Evolutionary conservation across 2,329 filamentous ascomycete genomes (phyloP), one percentile per base, ranked within the genome.

Genomic region (Venturia asperata): DNA sequence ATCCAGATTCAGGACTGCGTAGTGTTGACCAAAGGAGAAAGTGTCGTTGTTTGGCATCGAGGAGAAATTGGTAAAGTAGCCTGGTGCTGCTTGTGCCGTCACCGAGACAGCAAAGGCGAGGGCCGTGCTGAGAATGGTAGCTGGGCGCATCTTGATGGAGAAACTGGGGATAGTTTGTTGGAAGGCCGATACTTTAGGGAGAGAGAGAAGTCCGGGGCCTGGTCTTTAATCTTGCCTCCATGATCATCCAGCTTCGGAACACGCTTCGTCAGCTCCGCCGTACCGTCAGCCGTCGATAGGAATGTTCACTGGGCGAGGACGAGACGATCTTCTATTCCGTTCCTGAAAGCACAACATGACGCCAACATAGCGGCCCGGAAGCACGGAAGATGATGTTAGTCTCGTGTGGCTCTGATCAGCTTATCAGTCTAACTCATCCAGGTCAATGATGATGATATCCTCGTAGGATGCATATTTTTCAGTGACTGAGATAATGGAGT

Each of bases 1-100:
- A 68, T 80, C 78, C n/a, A 79, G 71, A 67, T 80, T 78, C 52
- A 79, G 75, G 65, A 79, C 52, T 9, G 52, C 52, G 52, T 56
- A 56, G 52, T 56, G 27, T 37, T 34, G 27, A 13, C 52, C 76
- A 67, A 78, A 77, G 42, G 68, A 67, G 42, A 73, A 65, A 58
- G 65, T 68, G 34, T 58, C 61, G 64, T 68, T 69, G n/a, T 56
- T 52, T 5, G 68, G 61, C 60, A 72, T 66, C 34, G 70, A 71
- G 21, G 69, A 68, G 61, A 68, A 42, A 58, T 71, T 70, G 65
- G 66, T 67, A 27, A 56, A 37, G 30, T 34, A 56, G 30, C 52
- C 52, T 56, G 52, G 52, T 37, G 52, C 27, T 34, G 15, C 1
- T 56, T 56, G 52, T 34, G 52, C 52, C 34, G 30, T 37, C 17